A percentile compares a stretch with the other conserved stretches of the same genome.
phyloP scores from a whole-genome alignment of 2,329 filamentous ascomycete species.

The Ophiostoma sp. region DNA sequence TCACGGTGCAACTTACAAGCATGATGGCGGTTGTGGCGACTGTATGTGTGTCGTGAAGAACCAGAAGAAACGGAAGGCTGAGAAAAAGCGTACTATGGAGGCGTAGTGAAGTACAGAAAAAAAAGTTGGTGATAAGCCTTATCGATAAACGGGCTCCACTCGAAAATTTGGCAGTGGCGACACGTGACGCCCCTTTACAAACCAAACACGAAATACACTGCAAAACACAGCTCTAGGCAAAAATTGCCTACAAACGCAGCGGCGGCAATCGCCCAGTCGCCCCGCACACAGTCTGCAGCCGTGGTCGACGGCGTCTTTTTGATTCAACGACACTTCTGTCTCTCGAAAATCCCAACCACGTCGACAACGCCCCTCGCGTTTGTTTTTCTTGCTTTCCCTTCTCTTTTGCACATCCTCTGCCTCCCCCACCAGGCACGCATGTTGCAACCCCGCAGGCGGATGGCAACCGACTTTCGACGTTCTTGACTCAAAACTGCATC shows the following conservation, averaged over 20 bases:
- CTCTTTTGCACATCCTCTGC: background rate
- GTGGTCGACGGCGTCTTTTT: background rate
- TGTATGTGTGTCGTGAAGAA: background rate
- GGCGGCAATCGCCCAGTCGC: slow-evolving; percentile 20
- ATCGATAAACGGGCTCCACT: slow-evolving; percentile 22
- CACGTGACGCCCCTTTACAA: slow-evolving; percentile 10
- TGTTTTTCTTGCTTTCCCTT: background rate
- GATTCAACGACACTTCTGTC: background rate
- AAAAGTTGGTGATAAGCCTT: slow-evolving; percentile 23
- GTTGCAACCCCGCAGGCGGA: slow-evolving; percentile 17
- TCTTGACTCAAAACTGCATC: background rate
- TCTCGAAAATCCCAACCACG: background rate
- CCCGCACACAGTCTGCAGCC: slow-evolving; percentile 23
- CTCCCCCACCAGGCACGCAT: slow-evolving; percentile 14
- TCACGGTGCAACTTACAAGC: slow-evolving; percentile 27
- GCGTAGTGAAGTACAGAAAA: background rate
- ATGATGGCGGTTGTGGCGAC: slow-evolving; percentile 21
- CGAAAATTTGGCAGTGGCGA: background rate
- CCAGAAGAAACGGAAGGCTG: background rate
- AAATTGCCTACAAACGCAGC: slow-evolving; percentile 1
- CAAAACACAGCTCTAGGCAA: slow-evolving; percentile 7
- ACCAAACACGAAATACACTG: background rate
- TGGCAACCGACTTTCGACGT: slow-evolving; percentile 12
- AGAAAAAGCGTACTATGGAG: background rate
- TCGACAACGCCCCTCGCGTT: background rate